Evolutionary conservation across 1,139 yeast genomes (phyloP).

Genomic region (Wickerhamomyces sp.): DNA sequence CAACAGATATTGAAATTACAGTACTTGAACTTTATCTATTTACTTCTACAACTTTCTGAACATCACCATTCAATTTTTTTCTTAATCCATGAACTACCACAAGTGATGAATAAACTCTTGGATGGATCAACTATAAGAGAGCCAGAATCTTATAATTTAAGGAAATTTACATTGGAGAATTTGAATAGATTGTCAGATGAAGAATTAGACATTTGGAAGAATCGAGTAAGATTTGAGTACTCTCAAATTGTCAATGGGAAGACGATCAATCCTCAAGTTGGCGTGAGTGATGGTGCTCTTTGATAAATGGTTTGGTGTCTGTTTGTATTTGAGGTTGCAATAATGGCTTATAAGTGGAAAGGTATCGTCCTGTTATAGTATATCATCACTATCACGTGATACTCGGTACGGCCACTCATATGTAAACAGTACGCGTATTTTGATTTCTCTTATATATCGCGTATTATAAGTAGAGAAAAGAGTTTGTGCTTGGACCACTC

Average conservation of each 20-base stretch:
- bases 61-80: conserved; percentile 22
- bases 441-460: too few relatives aligned
- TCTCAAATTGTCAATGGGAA: conserved; percentile 16
- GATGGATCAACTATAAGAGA: conserved; percentile 26
- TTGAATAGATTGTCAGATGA: conserved; percentile 17
- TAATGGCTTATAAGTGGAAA: too few relatives aligned
- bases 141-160: conserved; percentile 26
- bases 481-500: too few relatives aligned
- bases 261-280: conserved; percentile 7
- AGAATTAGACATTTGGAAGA: conserved; percentile 27
- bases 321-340: too few relatives aligned
- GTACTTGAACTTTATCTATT: conserved; percentile 30
- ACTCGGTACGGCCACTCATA: too few relatives aligned
- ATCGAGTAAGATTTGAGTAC: conserved; percentile 24
- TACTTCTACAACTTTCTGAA: conserved; percentile 25
- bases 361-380: too few relatives aligned
- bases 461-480: too few relatives aligned
- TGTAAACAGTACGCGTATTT: too few relatives aligned
- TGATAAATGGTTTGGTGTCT: conserved; percentile 3
- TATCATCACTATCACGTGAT: too few relatives aligned
- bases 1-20: conserved; percentile 25
- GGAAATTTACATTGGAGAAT: conserved; percentile 26
- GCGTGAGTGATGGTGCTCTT: conserved; percentile 7
- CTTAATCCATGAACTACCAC: conserved; percentile 25
- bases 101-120: conserved; percentile 29